Evolutionary conservation across 2,329 filamentous ascomycete genomes (phyloP).

Genomic region (Eutypa lata): DNA sequence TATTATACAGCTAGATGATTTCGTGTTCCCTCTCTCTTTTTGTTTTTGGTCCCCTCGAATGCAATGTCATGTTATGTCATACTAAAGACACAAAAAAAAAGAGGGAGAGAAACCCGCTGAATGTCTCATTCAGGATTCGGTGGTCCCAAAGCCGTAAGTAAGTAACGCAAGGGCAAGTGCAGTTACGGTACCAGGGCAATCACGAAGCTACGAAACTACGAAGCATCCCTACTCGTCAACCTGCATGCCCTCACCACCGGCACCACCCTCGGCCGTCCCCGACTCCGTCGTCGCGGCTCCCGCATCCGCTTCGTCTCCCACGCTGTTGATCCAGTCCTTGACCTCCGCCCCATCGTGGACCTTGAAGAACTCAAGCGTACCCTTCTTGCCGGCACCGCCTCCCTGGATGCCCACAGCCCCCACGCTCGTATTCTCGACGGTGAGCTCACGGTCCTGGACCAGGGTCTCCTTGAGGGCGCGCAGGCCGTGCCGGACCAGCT

Average conservation of each 20-base stretch:
- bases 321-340: constrained; percentile 77
- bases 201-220: neutral
- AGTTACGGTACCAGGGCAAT: too few relatives aligned
- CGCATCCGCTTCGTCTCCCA: constrained; percentile 52
- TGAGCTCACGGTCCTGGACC: constrained; percentile 95
- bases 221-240: constrained; percentile 33
- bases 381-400: constrained; percentile 42
- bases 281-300: constrained; percentile 36
- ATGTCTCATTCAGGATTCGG: too few relatives aligned
- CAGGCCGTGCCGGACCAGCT: constrained; percentile 87
- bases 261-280: constrained; percentile 31
- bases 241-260: constrained; percentile 43
- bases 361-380: constrained; percentile 74
- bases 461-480: constrained; percentile 91
- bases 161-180: neutral
- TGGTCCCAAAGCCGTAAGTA: neutral
- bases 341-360: constrained; percentile 88
- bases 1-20: neutral
- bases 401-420: constrained; percentile 70
- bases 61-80: neutral
- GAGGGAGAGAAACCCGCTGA: neutral
- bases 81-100: too few relatives aligned
- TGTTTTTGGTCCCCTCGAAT: too few relatives aligned
- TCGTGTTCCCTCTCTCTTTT: too few relatives aligned
- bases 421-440: constrained; percentile 93